Evolutionary conservation across 371 early-diverging fungal species (phyloP).

Genomic region (Basidiobolus meristosporus): DNA sequence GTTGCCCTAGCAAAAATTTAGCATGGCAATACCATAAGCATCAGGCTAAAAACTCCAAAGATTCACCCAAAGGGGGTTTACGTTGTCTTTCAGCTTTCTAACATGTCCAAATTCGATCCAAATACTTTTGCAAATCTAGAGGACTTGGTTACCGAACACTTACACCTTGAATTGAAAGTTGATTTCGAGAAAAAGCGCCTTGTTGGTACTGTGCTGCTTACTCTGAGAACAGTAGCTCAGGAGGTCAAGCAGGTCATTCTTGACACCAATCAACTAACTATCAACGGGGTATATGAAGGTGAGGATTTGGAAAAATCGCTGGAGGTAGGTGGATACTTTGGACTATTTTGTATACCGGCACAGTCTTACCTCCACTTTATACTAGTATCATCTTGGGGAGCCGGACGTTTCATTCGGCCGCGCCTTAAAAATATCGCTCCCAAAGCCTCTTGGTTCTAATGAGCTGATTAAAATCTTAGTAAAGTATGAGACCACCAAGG

Average conservation of each 20-base stretch:
- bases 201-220: conserved; percentile 39
- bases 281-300: conserved; percentile 31
- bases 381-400: too few species aligned
- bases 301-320: too few species aligned
- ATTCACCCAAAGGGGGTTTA: too few species aligned
- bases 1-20: too few species aligned
- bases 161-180: conserved; percentile 53
- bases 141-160: conserved; percentile 44
- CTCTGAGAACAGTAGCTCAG: conserved; percentile 21
- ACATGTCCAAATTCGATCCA: too few species aligned
- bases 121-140: conserved; percentile 68
- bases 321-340: too few species aligned
- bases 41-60: too few species aligned
- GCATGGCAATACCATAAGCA: too few species aligned
- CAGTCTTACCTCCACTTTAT: too few species aligned
- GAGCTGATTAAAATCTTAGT: conserved; percentile 31
- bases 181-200: conserved; percentile 56
- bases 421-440: conserved; percentile 40
- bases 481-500: conserved; percentile 59
- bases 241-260: conserved; percentile 42
- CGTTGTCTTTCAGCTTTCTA: too few species aligned
- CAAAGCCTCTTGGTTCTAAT: conserved; percentile 15
- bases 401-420: conserved; percentile 68
- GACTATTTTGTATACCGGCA: too few species aligned
- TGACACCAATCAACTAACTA: conserved; percentile 47